A percentile compares a stretch with the other conserved stretches of the same genome.
These are phyloP conservation scores for Beverwykella pulmonaria DNA, from an alignment of 495 filamentous ascomycete species.

Conservation along the genomic window DNA sequence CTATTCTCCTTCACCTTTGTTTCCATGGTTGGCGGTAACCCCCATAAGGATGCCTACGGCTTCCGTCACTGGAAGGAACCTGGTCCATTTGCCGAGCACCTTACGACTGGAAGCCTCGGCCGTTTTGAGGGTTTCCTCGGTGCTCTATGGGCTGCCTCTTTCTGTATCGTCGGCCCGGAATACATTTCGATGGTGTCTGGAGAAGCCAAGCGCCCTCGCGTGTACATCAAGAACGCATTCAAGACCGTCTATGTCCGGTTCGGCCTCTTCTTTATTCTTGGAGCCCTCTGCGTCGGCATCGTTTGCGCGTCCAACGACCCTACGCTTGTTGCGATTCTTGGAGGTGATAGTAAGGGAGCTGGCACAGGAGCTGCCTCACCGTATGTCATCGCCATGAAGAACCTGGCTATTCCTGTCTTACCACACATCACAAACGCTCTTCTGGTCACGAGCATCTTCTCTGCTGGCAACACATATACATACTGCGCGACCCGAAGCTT, in stretches of 20 bases:
- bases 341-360: conserved; percentile 26
- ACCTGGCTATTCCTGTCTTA: conserved; percentile 65
- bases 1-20: conserved; percentile 55
- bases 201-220: conserved; percentile 49
- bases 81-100: conserved; percentile 48
- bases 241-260: conserved; percentile 57
- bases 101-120: conserved; percentile 46
- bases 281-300: conserved; percentile 55
- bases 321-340: conserved; percentile 45
- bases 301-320: conserved; percentile 53
- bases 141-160: conserved; percentile 47
- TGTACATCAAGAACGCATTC: conserved; percentile 55
- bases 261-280: conserved; percentile 55
- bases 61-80: conserved; percentile 53
- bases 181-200: conserved; percentile 52
- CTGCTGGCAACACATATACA: conserved; percentile 81
- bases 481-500: conserved; percentile 78
- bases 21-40: conserved; percentile 57
- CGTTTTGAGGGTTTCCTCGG: conserved; percentile 52
- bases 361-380: conserved; percentile 68
- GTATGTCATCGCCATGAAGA: conserved; percentile 84
- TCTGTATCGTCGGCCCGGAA: conserved; percentile 49
- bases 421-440: conserved; percentile 82
- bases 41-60: conserved; percentile 51
- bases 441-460: conserved; percentile 75